Evolutionary conservation across 2,329 filamentous ascomycete genomes (phyloP).

Genomic region (Trichoderma lentiforme): DNA sequence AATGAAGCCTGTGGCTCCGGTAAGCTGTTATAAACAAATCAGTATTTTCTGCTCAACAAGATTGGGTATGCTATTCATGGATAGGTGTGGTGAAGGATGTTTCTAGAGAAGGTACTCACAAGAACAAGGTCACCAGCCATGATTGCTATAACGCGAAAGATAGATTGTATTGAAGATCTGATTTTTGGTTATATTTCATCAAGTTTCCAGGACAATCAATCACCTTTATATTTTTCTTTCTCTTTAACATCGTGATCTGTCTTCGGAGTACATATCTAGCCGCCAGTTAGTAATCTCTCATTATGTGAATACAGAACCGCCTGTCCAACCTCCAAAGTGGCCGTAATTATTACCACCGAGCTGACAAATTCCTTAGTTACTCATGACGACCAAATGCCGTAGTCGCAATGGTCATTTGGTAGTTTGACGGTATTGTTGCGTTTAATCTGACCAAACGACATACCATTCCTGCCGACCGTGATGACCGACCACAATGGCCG

Average conservation of each 20-base stretch:
- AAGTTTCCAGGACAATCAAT: not conserved
- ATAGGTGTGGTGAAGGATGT: not conserved
- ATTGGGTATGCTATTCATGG: not conserved
- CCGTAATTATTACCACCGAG: not conserved
- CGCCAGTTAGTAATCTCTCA: not conserved
- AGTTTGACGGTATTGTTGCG: not conserved
- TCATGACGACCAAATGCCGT: not conserved
- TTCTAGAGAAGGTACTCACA: not conserved
- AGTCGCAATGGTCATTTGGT: not conserved
- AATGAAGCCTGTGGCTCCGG: conserved; percentile 31
- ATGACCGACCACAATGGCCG: not conserved
- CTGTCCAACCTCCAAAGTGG: not conserved
- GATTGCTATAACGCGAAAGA: not conserved
- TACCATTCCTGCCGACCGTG: not conserved
- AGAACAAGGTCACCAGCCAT: conserved; percentile 12
- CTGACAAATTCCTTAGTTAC: not conserved
- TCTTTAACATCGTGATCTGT: not conserved
- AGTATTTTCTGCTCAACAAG: not conserved
- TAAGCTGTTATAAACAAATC: conserved; percentile 19
- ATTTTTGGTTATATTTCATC: not conserved
- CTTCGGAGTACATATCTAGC: not conserved
- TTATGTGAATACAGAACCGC: not conserved
- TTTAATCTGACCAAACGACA: not conserved
- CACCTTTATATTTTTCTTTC: not conserved
- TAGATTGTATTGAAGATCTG: not conserved